Evolutionary conservation across 768 basidiomycete genomes (phyloP).

Genomic region (Leccinum sublutescens): DNA sequence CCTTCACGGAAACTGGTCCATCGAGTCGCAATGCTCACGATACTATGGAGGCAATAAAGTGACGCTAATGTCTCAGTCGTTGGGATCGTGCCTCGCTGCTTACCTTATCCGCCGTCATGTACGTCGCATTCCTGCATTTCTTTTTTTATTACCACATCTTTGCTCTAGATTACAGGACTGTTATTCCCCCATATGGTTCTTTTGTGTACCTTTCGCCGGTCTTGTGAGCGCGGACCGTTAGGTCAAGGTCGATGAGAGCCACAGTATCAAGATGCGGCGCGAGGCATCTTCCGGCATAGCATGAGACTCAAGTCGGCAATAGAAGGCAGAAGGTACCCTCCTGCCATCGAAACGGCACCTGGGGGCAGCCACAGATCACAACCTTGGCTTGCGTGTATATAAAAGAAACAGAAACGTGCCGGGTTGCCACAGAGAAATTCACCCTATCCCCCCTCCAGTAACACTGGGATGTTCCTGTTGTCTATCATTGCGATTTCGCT

Average conservation of each 20-base stretch:
- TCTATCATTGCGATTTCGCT: constrained; percentile 11
- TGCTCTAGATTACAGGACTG: background rate
- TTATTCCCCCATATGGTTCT: background rate
- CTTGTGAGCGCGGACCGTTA: background rate
- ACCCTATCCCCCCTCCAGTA: background rate
- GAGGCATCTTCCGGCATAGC: background rate
- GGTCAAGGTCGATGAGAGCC: background rate
- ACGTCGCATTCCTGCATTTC: background rate
- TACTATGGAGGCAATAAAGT: background rate
- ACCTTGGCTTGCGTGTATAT: background rate
- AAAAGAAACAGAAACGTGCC: background rate
- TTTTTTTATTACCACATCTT: background rate
- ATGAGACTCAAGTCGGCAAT: background rate
- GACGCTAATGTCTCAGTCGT: background rate
- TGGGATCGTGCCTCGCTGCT: background rate
- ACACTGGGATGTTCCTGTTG: constrained; percentile 4
- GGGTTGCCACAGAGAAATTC: too few species aligned
- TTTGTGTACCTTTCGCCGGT: background rate
- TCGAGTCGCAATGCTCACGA: background rate
- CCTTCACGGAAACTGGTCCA: background rate
- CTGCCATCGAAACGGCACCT: background rate
- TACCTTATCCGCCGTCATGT: background rate
- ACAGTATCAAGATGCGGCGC: background rate
- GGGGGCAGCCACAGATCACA: background rate
- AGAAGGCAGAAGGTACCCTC: background rate